phyloP scores from a whole-genome alignment of 116 monocot species.

The Trichopus zeylanicus region DNA sequence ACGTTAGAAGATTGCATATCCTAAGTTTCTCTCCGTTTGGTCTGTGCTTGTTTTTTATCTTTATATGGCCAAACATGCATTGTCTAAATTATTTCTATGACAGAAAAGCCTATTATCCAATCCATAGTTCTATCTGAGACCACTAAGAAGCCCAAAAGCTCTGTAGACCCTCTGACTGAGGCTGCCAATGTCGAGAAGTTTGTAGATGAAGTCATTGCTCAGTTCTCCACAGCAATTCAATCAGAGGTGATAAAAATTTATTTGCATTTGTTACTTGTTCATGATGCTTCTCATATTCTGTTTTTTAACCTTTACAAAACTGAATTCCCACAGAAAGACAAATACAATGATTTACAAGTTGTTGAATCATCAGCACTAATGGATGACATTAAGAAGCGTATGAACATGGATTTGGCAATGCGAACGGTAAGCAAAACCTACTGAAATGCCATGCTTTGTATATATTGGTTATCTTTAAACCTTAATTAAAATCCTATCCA shows the following conservation, averaged over 20 bases:
- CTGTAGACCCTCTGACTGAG: slow-evolving; percentile 2
- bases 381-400: slow-evolving; percentile 33
- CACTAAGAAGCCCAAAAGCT: slow-evolving; percentile 17
- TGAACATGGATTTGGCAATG: slow-evolving; percentile 45
- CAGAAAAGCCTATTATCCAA: slow-evolving; percentile 11
- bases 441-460: background rate
- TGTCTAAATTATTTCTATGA: background rate
- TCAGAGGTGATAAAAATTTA: slow-evolving; percentile 28
- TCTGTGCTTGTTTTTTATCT: background rate
- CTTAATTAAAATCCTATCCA: background rate
- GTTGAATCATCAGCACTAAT: slow-evolving; percentile 18
- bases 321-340: slow-evolving; percentile 22
- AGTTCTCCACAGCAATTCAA: slow-evolving; percentile 26
- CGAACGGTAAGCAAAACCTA: slow-evolving; percentile 17
- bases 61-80: background rate
- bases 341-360: slow-evolving; percentile 10
- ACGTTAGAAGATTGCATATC: no score
- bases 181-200: slow-evolving; percentile 33
- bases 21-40: no score
- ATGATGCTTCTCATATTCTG: background rate
- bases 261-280: background rate
- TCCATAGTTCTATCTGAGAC: slow-evolving; percentile 6
- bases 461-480: background rate
- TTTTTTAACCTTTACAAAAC: background rate
- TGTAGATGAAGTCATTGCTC: slow-evolving; percentile 42